Percentiles rank a stretch among this genome's conserved stretches.
Evolutionary conservation across 352 stramenopile species (phyloP).

Genomic region (Globisporangium polare): DNA sequence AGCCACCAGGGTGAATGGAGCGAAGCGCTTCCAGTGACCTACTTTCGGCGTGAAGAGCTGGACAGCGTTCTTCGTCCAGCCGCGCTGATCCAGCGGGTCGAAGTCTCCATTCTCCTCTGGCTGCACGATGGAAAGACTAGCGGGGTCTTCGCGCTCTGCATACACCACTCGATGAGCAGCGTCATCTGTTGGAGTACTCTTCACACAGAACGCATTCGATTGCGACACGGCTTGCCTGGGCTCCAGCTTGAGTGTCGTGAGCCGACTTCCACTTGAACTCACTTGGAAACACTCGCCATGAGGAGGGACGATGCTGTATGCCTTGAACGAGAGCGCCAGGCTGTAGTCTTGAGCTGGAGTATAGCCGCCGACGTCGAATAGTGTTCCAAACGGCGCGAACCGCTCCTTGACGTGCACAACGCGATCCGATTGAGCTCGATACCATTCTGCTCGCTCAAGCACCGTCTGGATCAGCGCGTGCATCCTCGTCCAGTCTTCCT

Average conservation of each 20-base stretch:
- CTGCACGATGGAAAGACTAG: constrained; percentile 23
- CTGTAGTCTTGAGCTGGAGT: constrained; percentile 11
- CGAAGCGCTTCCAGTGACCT: constrained; percentile 25
- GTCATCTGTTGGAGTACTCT: constrained; percentile 28
- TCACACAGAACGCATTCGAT: constrained; percentile 28
- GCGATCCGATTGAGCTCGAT: constrained; percentile 24
- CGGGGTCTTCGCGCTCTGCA: constrained; percentile 20
- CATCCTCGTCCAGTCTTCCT: constrained; percentile 27
- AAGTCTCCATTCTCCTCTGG: constrained; percentile 24
- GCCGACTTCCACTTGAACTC: constrained; percentile 4
- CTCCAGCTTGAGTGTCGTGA: constrained; percentile 13
- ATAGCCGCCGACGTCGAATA: constrained; percentile 20
- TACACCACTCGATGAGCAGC: constrained; percentile 27
- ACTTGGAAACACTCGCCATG: constrained; percentile 31
- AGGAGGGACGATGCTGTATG: constrained; percentile 29
- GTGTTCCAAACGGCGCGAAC: constrained; percentile 29
- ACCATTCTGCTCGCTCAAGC: constrained; percentile 25
- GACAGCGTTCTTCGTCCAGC: constrained; percentile 22
- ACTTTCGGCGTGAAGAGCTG: constrained; percentile 22
- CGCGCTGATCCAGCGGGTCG: constrained; percentile 24
- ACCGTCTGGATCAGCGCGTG: constrained; percentile 19
- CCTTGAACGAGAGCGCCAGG: constrained; percentile 32
- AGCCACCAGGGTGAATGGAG: constrained; percentile 23
- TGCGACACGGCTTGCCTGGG: constrained; percentile 7
- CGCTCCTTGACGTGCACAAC: constrained; percentile 28